phyloP scores from a whole-genome alignment of 371 early-diverging fungal genomes.

The Circinella umbellata region DNA sequence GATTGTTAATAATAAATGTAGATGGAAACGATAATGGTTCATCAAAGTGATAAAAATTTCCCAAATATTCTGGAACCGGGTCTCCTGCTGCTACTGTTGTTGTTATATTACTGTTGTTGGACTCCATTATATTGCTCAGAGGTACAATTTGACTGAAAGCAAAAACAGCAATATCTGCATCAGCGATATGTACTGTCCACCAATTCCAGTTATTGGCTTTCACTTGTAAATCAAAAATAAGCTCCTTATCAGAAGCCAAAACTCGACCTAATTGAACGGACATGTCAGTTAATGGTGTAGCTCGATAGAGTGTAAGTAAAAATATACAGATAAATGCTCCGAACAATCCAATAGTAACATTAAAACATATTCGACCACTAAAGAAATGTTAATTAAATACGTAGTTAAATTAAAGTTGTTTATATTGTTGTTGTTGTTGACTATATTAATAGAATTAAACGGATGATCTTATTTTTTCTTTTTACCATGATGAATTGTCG shows the following conservation, averaged over 20 bases:
- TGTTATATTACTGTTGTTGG: not conserved
- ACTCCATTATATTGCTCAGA: not conserved
- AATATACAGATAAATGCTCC: conserved; percentile 17
- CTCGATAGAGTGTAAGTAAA: conserved; percentile 21
- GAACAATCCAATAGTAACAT: not conserved
- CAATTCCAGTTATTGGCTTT: conserved; percentile 56
- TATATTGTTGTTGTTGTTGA: no score
- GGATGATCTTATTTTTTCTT: not conserved
- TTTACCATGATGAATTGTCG: not conserved
- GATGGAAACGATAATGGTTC: conserved; percentile 53
- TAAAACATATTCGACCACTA: conserved; percentile 1
- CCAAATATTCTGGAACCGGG: conserved; percentile 56
- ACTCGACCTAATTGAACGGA: conserved; percentile 52
- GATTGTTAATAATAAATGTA: conserved; percentile 31
- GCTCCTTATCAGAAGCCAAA: conserved; percentile 63
- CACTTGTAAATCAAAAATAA: conserved; percentile 63
- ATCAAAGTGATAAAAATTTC: conserved; percentile 56
- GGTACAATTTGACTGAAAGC: conserved; percentile 47
- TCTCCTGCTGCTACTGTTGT: conserved; percentile 12
- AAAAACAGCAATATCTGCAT: conserved; percentile 65
- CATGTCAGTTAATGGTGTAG: conserved; percentile 29
- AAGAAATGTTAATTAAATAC: not conserved
- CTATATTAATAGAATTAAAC: no score
- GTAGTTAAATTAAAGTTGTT: no score
- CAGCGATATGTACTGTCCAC: conserved; percentile 55